Base-by-base conservation (phyloP, 371 early-diverging fungal species). In the Blastocladiella emersonii region DNA sequence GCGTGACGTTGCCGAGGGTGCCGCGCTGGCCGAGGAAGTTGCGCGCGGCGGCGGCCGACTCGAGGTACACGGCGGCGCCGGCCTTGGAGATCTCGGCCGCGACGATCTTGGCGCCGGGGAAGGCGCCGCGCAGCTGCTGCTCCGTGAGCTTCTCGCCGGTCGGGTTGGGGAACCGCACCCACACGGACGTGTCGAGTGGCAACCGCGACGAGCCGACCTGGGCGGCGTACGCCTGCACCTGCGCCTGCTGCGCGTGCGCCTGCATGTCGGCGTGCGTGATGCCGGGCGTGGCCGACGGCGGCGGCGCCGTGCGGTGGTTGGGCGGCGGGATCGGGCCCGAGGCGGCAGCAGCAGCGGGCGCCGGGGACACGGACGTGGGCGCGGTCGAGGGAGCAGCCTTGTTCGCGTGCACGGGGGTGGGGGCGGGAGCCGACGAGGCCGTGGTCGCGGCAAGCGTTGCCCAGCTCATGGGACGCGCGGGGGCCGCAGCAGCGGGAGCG, bases 301-400 rank as follows among this genome's bases (percentile, higher is more conserved):
- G n/a, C n/a, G n/a, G n/a, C n/a, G n/a, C n/a, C n/a, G n/a, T n/a
- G n/a, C n/a, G n/a, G n/a, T n/a, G n/a, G n/a, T n/a, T n/a, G n/a
- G n/a, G n/a, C n/a, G n/a, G n/a, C n/a, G n/a, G n/a, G n/a, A n/a
- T n/a, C n/a, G n/a, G n/a, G n/a, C n/a, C n/a, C n/a, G n/a, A n/a
- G n/a, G 70, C 62, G 3, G 61, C 51, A 49, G 66, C 39, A 37
- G 66, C 61, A n/a, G 45, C 48, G 5, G 32, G 61, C 30, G 62
- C 37, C 34, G 55, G 63, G 27, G 48, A 36, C 30, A 21, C 32
- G 62, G 30, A 27, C 37, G 62, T 6, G 30, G 59, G 48, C 57
- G 57, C 63, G 48, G n/a, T n/a, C n/a, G n/a, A n/a, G n/a, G n/a
- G n/a, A n/a, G n/a, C n/a, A n/a, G n/a, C n/a, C n/a, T n/a, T n/a